phyloP scores from a whole-genome alignment of 768 basidiomycete genomes.

The Termitomyces sp. region DNA sequence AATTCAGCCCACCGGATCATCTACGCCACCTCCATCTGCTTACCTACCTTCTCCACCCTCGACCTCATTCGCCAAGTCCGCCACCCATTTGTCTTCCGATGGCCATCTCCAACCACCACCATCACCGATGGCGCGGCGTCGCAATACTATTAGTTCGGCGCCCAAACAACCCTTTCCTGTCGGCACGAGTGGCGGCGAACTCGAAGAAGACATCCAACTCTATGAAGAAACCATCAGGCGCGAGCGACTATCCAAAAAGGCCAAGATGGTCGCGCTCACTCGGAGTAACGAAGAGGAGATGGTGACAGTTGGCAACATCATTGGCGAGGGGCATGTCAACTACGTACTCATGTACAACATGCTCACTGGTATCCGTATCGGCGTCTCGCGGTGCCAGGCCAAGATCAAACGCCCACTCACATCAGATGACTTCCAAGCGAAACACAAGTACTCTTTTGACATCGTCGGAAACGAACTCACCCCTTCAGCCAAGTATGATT shows the following conservation, averaged over 20 bases:
- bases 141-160: constrained; percentile 71
- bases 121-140: constrained; percentile 38
- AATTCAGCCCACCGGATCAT: constrained; percentile 19
- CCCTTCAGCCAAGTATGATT: constrained; percentile 96
- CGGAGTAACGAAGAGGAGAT: constrained; percentile 37
- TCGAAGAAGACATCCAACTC: constrained; percentile 81
- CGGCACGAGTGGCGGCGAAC: constrained; percentile 43
- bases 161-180: constrained; percentile 28
- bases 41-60: constrained; percentile 19
- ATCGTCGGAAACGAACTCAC: constrained; percentile 98
- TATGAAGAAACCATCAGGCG: constrained; percentile 85
- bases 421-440: constrained; percentile 81
- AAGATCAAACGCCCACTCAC: constrained; percentile 87
- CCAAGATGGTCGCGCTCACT: constrained; percentile 58
- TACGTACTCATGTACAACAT: constrained; percentile 99
- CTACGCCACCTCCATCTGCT: constrained; percentile 9
- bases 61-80: constrained; percentile 22
- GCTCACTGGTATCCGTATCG: constrained; percentile 97
- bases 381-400: constrained; percentile 94
- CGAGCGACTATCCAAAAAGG: constrained; percentile 73
- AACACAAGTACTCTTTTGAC: constrained; percentile 96
- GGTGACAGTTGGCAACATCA: constrained; percentile 89
- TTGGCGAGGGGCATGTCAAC: constrained; percentile 98
- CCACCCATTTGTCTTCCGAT: constrained; percentile 33
- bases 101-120: constrained; percentile 54